Evolutionary conservation across 352 stramenopile genomes (phyloP).

Genomic region (Pythium volutum): DNA sequence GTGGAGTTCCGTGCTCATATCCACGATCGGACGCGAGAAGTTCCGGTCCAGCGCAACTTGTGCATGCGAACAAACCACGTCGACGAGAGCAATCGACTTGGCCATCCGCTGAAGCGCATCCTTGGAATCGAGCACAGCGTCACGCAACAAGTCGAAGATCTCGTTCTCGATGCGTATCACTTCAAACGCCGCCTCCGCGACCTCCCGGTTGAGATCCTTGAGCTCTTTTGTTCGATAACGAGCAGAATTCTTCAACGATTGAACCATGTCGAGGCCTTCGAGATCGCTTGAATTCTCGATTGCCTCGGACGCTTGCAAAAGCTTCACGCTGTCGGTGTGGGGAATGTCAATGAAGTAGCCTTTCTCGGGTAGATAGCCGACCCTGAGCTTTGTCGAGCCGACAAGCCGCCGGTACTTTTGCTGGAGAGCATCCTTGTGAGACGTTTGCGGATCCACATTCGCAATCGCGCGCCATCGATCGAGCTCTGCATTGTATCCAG

Average conservation of each 20-base stretch:
- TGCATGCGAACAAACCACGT: constrained; percentile 63
- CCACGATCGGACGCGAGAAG: constrained; percentile 54
- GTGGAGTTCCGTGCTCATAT: constrained; percentile 54
- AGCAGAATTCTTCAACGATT: constrained; percentile 66
- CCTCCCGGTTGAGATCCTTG: constrained; percentile 51
- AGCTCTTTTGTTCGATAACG: constrained; percentile 68
- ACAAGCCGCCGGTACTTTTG: constrained; percentile 55
- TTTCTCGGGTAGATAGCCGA: constrained; percentile 58
- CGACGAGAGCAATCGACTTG: constrained; percentile 47
- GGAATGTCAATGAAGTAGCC: constrained; percentile 68
- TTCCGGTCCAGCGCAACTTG: constrained; percentile 64
- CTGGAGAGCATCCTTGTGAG: constrained; percentile 46
- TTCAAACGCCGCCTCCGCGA: constrained; percentile 53
- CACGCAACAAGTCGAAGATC: constrained; percentile 49
- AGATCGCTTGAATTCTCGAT: constrained; percentile 3
- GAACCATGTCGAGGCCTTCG: constrained; percentile 48
- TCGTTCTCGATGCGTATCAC: constrained; percentile 48
- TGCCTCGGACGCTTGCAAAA: constrained; percentile 24
- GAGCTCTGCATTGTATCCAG: constrained; percentile 53
- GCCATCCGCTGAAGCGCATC: constrained; percentile 45
- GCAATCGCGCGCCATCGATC: constrained; percentile 59
- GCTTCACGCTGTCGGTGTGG: constrained; percentile 51
- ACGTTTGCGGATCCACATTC: constrained; percentile 36
- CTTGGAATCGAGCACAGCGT: constrained; percentile 31
- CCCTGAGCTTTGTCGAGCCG: constrained; percentile 50